Conservation (phyloP, 768 basidiomycete species). For the Daedaleopsis nitida region DNA sequence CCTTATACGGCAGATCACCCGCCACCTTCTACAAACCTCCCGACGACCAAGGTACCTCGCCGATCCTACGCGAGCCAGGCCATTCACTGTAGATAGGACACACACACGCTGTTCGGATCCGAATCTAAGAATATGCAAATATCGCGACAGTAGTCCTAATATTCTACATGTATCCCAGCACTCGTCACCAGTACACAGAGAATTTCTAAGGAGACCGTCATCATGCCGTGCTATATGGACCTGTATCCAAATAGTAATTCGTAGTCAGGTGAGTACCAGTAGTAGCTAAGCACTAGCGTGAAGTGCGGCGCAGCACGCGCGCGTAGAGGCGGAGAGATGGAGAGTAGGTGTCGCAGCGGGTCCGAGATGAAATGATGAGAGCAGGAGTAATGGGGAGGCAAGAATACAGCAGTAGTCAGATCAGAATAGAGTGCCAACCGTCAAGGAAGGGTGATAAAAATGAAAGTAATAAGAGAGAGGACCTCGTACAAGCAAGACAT, state of each 20-base stretch:
- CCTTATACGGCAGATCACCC: too few relatives aligned
- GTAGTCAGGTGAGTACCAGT: constrained; percentile 17
- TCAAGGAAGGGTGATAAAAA: constrained; percentile 36
- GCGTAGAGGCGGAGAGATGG: constrained; percentile 20
- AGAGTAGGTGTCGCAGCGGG: constrained; percentile 26
- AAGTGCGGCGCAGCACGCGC: constrained; percentile 14
- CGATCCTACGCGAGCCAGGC: too few relatives aligned
- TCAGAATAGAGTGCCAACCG: constrained; percentile 20
- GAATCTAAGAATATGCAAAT: constrained; percentile 1
- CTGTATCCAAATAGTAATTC: constrained; percentile 26
- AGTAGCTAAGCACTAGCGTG: constrained; percentile 20
- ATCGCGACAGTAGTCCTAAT: constrained; percentile 12
- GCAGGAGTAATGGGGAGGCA: constrained; percentile 23
- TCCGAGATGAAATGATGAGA: constrained; percentile 30
- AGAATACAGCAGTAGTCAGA: constrained; percentile 20
- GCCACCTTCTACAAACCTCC: too few relatives aligned
- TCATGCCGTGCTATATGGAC: constrained; percentile 21
- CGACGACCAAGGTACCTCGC: too few relatives aligned
- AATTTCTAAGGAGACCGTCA: constrained; percentile 20
- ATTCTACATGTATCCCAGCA: constrained; percentile 20
- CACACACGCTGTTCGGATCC: background rate
- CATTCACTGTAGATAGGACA: too few relatives aligned
- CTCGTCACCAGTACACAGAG: constrained; percentile 16
- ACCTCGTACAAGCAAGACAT: constrained; percentile 27
- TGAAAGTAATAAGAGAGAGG: constrained; percentile 31